Conservation (phyloP, 331 rosid species). For the Rosa hybrid region DNA sequence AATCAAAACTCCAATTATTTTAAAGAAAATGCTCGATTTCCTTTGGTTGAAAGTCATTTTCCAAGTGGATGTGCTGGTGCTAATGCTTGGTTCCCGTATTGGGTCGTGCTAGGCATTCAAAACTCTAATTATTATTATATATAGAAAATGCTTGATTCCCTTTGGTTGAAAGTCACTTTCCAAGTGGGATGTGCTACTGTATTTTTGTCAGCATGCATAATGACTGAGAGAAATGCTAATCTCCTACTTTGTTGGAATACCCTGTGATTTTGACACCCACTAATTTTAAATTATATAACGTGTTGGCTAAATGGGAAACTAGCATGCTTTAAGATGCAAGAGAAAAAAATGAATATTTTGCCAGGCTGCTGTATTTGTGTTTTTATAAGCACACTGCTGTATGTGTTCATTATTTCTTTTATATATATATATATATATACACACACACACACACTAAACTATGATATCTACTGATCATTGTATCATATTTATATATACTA, state of each 20-base stretch:
- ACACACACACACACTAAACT: not conserved
- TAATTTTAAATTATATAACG: not conserved
- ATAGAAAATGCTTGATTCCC: not conserved
- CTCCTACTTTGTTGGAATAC: slow-evolving; percentile 16
- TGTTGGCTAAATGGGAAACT: not conserved
- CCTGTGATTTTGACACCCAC: slow-evolving; percentile 20
- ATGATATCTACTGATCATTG: not conserved
- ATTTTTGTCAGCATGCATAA: not conserved
- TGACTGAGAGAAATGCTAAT: not conserved
- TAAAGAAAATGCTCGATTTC: not conserved
- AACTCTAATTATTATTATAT: not conserved
- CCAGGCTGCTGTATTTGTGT: not conserved
- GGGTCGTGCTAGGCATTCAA: not conserved
- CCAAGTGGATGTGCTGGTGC: not conserved
- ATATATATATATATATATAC: too few relatives aligned
- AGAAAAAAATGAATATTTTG: not conserved
- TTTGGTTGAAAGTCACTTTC: slow-evolving; percentile 19
- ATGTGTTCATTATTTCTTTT: not conserved
- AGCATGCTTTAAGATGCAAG: not conserved
- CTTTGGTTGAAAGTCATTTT: slow-evolving; percentile 10
- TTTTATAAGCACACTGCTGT: not conserved
- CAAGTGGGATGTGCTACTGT: not conserved
- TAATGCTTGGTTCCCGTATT: not conserved
- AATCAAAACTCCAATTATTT: not conserved
- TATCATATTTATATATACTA: not conserved